Evolutionary conservation across 257 asterid genomes (phyloP).

Genomic region (Cruciata laevipes): DNA sequence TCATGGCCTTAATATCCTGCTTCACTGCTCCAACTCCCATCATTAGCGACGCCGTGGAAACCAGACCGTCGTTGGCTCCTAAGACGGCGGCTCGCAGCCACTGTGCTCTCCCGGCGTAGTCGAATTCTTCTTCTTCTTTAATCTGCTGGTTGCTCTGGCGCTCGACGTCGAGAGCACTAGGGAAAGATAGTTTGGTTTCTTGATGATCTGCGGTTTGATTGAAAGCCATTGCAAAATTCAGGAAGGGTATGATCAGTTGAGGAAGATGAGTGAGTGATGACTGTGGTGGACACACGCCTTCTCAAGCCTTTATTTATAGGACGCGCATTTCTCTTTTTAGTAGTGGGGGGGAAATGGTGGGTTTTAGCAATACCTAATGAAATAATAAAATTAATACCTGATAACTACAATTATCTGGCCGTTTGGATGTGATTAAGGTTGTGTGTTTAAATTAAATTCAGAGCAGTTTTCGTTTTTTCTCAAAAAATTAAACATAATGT

Average conservation of each 20-base stretch:
- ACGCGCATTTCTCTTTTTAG: background rate
- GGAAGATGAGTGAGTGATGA: slow-evolving; percentile 23
- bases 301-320: slow-evolving; percentile 34
- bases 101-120: slow-evolving; percentile 68
- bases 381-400: background rate
- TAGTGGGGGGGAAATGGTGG: slow-evolving; percentile 25
- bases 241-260: background rate
- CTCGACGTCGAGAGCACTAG: slow-evolving; percentile 19
- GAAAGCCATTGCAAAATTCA: slow-evolving; percentile 44
- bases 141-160: slow-evolving; percentile 15
- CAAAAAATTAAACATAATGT: too few relatives aligned
- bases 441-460: too few relatives aligned
- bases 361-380: slow-evolving; percentile 10
- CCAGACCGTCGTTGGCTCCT: slow-evolving; percentile 80
- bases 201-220: slow-evolving; percentile 13
- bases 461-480: too few relatives aligned
- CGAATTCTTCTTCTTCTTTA: slow-evolving; percentile 33
- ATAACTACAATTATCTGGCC: background rate
- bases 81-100: slow-evolving; percentile 91
- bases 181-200: slow-evolving; percentile 22
- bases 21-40: slow-evolving; percentile 84
- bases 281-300: slow-evolving; percentile 49
- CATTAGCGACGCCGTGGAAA: slow-evolving; percentile 74
- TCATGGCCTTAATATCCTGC: slow-evolving; percentile 70
- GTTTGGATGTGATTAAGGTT: background rate